A percentile compares a stretch with the other conserved stretches of the same genome.
These are phyloP conservation scores for Zea luxurians DNA, from an alignment of 176 grass and related monocot species.

Conservation along the genomic window DNA sequence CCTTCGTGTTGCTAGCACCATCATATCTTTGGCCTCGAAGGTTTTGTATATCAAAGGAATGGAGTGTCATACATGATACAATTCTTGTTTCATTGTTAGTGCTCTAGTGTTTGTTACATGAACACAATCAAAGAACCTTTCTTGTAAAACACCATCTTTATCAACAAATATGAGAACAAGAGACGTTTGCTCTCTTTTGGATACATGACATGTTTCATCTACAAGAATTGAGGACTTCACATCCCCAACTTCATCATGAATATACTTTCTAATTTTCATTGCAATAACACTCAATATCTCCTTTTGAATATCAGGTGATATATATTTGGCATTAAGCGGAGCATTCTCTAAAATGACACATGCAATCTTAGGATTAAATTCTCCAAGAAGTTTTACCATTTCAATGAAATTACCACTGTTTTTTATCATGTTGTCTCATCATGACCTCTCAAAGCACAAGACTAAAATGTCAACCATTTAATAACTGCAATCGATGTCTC, in stretches of 20 bases:
- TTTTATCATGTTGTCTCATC: neutral
- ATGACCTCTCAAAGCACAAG: constrained; percentile 28
- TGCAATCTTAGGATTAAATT: constrained; percentile 33
- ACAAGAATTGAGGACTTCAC: constrained; percentile 29
- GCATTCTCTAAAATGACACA: constrained; percentile 17
- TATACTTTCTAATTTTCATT: neutral
- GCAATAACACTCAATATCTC: constrained; percentile 35
- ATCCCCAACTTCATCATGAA: constrained; percentile 21
- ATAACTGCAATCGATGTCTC: constrained; percentile 17
- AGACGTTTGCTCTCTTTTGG: constrained; percentile 30
- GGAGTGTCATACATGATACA: neutral
- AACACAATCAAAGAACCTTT: constrained; percentile 1
- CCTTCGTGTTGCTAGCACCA: constrained; percentile 28
- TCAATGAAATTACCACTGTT: constrained; percentile 33
- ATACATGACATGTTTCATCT: constrained; percentile 33
- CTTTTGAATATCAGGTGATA: constrained; percentile 23
- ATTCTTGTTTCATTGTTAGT: neutral
- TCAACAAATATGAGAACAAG: constrained; percentile 26
- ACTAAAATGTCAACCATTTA: constrained; percentile 14
- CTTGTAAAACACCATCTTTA: neutral
- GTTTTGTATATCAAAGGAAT: constrained; percentile 1
- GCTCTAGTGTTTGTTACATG: constrained; percentile 18
- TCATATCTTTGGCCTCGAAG: constrained; percentile 30
- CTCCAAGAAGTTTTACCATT: constrained; percentile 27
- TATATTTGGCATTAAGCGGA: constrained; percentile 26